Evolutionary conservation across 2,329 filamentous ascomycete species (phyloP).

Genomic region (Pyrenophora tritici-repentis): DNA sequence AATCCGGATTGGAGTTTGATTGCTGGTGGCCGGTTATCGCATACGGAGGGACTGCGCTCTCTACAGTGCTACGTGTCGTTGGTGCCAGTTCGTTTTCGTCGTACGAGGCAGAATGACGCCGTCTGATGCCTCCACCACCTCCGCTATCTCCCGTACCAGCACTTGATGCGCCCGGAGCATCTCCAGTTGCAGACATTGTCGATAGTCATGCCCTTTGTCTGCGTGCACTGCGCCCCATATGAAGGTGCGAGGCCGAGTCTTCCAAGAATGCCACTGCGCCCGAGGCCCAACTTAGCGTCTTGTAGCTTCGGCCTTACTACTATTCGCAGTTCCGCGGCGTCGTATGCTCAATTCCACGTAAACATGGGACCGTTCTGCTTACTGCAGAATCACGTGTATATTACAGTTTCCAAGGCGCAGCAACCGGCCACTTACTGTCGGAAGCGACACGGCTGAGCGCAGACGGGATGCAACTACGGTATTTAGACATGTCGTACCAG

Average conservation of each 20-base stretch:
- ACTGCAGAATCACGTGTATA: too few species aligned
- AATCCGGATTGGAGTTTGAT: slow-evolving; percentile 12
- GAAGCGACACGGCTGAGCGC: too few species aligned
- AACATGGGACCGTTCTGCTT: too few species aligned
- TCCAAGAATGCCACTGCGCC: neutral
- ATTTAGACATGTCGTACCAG: too few species aligned
- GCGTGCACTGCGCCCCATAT: slow-evolving; percentile 2
- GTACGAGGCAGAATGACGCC: slow-evolving; percentile 35
- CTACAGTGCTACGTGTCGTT: slow-evolving; percentile 14
- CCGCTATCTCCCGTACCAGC: slow-evolving; percentile 4
- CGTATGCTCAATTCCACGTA: neutral
- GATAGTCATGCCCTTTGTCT: slow-evolving; percentile 26
- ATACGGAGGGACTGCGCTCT: slow-evolving; percentile 20
- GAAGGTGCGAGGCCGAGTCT: neutral
- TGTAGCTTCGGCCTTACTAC: slow-evolving; percentile 8
- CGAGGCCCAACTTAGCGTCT: slow-evolving; percentile 23
- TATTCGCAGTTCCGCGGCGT: slow-evolving; percentile 26
- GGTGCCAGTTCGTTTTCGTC: slow-evolving; percentile 28
- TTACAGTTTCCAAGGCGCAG: too few species aligned
- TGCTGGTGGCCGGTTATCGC: slow-evolving; percentile 17
- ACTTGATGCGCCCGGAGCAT: slow-evolving; percentile 19
- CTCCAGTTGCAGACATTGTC: slow-evolving; percentile 38
- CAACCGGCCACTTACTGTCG: too few species aligned
- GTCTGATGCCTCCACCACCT: slow-evolving; percentile 30
- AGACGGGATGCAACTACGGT: too few species aligned